These are phyloP conservation scores for Picocystis sp. DNA, from an alignment of 163 green algal genomes.

Conservation along the genomic window DNA sequence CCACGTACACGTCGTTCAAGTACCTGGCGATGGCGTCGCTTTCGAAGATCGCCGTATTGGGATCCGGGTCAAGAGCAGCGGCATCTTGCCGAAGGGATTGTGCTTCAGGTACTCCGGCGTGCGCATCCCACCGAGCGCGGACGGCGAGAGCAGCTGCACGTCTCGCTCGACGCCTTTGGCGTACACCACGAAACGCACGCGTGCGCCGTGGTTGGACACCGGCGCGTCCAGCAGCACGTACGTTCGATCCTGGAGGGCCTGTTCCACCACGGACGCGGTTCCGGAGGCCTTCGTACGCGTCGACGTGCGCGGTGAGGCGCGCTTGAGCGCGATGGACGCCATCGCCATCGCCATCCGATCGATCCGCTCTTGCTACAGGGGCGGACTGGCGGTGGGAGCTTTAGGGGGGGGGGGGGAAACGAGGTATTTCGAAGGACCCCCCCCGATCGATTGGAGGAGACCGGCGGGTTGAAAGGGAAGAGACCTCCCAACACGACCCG, in stretches of 20 bases:
- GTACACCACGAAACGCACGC: conserved; percentile 9
- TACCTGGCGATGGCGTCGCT: conserved; percentile 15
- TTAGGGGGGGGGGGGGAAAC: too few relatives aligned
- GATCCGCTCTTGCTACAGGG: too few relatives aligned
- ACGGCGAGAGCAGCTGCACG: conserved; percentile 11
- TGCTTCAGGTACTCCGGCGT: conserved; percentile 11
- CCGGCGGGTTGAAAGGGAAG: too few relatives aligned
- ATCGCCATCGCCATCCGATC: conserved; percentile 1
- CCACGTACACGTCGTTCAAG: conserved; percentile 10
- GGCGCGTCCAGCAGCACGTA: conserved; percentile 14
- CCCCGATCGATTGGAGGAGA: too few relatives aligned
- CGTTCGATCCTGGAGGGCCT: neutral
- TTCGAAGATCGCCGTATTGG: conserved; percentile 10
- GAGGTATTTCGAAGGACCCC: too few relatives aligned
- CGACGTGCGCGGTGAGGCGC: neutral
- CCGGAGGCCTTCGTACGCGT: neutral
- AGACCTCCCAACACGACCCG: too few relatives aligned
- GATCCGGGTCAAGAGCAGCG: conserved; percentile 9
- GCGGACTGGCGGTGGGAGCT: too few relatives aligned
- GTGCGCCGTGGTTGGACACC: conserved; percentile 17
- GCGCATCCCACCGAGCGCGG: conserved; percentile 11
- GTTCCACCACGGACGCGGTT: neutral
- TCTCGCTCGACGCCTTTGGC: conserved; percentile 11
- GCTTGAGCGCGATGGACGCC: too few relatives aligned
- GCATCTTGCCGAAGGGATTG: conserved; percentile 21